Conservation (phyloP, 2,329 filamentous ascomycete genomes). For the Dothiorella sarmentorum region DNA sequence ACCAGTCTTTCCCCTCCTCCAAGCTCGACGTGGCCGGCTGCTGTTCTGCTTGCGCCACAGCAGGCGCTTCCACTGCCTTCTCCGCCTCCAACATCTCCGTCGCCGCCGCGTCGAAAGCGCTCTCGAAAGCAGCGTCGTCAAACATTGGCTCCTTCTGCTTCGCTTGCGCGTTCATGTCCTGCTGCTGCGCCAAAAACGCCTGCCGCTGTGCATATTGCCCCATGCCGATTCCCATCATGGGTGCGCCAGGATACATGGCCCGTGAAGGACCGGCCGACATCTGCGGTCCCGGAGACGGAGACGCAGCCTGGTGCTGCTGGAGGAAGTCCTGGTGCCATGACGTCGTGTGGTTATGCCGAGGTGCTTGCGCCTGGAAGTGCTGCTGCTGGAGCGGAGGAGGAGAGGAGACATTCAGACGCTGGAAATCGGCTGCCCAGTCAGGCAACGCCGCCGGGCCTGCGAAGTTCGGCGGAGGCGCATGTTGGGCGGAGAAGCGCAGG, state of each 20-base stretch:
- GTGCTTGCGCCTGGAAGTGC: slow-evolving; percentile 42
- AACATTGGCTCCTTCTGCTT: slow-evolving; percentile 41
- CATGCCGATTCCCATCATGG: slow-evolving; percentile 8
- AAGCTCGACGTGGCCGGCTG: neutral
- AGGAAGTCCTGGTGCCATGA: slow-evolving; percentile 63
- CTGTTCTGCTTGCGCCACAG: slow-evolving; percentile 21
- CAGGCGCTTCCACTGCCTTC: slow-evolving; percentile 19
- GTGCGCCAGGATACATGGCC: slow-evolving; percentile 28
- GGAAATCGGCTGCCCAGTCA: slow-evolving; percentile 51
- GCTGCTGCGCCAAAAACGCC: slow-evolving; percentile 3
- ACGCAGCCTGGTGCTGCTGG: slow-evolving; percentile 31
- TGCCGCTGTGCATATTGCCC: slow-evolving; percentile 14
- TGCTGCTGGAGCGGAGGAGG: slow-evolving; percentile 44
- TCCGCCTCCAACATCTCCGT: slow-evolving; percentile 36
- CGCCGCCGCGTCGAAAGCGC: slow-evolving; percentile 51
- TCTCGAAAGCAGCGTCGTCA: slow-evolving; percentile 55
- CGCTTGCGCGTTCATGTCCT: slow-evolving; percentile 26
- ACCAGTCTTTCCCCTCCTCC: neutral
- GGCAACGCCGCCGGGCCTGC: slow-evolving; percentile 29
- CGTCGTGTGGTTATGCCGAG: slow-evolving; percentile 25
- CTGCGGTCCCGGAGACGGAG: slow-evolving; percentile 30
- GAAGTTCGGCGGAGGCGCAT: slow-evolving; percentile 26
- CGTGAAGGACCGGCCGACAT: slow-evolving; percentile 25
- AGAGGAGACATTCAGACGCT: slow-evolving; percentile 43
- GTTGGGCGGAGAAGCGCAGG: slow-evolving; percentile 32